Evolutionary conservation across 148 eudicot species (phyloP).

Genomic region (Fagopyrum homotropicum): DNA sequence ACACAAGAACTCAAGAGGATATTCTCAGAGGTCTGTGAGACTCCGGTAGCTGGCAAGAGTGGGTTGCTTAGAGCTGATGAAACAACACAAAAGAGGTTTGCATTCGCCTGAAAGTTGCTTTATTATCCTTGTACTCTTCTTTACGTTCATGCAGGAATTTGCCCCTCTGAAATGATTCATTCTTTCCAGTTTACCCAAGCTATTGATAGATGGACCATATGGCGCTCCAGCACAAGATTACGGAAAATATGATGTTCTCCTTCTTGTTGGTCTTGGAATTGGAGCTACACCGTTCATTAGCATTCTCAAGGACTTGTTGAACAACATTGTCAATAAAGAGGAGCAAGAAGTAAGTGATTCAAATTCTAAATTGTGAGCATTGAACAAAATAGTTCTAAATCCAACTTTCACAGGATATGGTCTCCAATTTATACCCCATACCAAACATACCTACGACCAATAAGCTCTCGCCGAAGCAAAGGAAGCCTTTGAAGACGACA

Average conservation of each 20-base stretch:
- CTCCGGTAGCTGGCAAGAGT: conserved; percentile 63
- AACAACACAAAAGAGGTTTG: conserved; percentile 58
- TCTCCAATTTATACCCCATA: conserved; percentile 35
- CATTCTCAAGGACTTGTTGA: conserved; percentile 85
- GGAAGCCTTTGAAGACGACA: conserved; percentile 64
- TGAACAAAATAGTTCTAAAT: not conserved
- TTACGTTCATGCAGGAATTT: not conserved
- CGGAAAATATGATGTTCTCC: conserved; percentile 76
- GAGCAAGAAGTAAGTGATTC: conserved; percentile 66
- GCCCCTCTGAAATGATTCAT: not conserved
- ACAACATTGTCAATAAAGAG: conserved; percentile 69
- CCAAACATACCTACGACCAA: conserved; percentile 26
- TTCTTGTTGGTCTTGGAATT: conserved; percentile 89
- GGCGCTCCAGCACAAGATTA: conserved; percentile 99
- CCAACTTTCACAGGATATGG: conserved; percentile 24
- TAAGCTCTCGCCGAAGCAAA: conserved; percentile 39
- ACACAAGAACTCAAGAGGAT: conserved; percentile 75
- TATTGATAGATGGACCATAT: conserved; percentile 88
- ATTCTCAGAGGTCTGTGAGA: conserved; percentile 60
- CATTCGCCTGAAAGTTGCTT: not conserved
- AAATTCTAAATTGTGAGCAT: not conserved
- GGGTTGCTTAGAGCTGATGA: conserved; percentile 92
- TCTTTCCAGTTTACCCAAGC: conserved; percentile 66
- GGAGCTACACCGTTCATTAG: conserved; percentile 98
- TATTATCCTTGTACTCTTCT: not conserved